Base-by-base conservation (phyloP, 805 yeast genomes). In the Nakazawaea peltata region DNA sequence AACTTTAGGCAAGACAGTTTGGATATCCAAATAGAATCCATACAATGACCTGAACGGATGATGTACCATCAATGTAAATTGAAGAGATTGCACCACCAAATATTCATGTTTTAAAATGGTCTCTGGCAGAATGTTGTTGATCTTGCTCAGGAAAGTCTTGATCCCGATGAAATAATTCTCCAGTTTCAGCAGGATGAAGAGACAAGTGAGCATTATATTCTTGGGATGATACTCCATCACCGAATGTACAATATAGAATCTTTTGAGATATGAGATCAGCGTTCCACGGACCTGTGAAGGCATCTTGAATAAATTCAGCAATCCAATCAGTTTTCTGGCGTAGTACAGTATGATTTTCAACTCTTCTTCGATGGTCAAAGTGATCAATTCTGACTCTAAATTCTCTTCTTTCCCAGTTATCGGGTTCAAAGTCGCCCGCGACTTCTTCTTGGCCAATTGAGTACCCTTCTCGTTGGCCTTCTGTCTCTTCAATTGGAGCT, bases 11-110 rank as follows among this genome's bases (percentile, higher is more conserved):
- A 73, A 57, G 35, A 63, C 67, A 36, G 57, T 67, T 54, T 92
- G 98, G 44, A 88, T 72, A 56, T 92, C 99, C 31, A 90, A 69
- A 56, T 81, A 90, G 53, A 90, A 88, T 16, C 99, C 99, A 54
- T 88, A 92, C n/a, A 92, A 57, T 0, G 97, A 86, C 42, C 81
- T 68, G 56, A 74, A 80, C 2, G 97, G 94, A 57, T 86, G 96
- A 54, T 90, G 97, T 8, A 82, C 90, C 42, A 79, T 53, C 33
- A 92, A 61, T 0, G 95, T 81, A 57, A 92, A 92, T 41, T 76
- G 67, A 47, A 92, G 63, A 8, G 84, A 69, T 55, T 76, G 84
- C 36, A 88, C 59, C 4, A 92, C 69, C 29, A 67, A 64, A 51
- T 86, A 92, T 57, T 92, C 99, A 37, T 85, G 65, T 41, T 78